Conservation (phyloP, 2,329 filamentous ascomycete species). For the Fusarium luffae region DNA sequence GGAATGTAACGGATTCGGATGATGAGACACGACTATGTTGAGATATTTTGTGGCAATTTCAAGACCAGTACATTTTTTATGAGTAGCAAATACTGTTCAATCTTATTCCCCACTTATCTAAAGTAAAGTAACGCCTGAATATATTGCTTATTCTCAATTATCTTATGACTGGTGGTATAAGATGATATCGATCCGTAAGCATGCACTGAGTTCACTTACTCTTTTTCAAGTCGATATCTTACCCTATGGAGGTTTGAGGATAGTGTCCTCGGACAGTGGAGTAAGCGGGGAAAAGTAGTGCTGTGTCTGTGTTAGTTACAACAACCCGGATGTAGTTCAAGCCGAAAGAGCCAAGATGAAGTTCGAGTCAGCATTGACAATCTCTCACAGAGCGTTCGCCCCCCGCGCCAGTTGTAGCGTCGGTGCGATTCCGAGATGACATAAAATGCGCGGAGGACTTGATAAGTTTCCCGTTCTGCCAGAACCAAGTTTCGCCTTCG, state of each 20-base stretch:
- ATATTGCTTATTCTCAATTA: background rate
- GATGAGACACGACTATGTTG: background rate
- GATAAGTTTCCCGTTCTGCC: background rate
- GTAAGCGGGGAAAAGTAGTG: too few species aligned
- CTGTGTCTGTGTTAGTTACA: too few species aligned
- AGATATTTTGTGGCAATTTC: background rate
- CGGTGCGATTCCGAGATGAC: background rate
- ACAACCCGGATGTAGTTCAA: too few species aligned
- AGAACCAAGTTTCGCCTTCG: background rate
- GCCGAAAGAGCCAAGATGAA: too few species aligned
- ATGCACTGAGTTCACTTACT: background rate
- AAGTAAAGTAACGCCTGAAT: fast-evolving
- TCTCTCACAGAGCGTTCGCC: too few species aligned
- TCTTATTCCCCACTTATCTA: background rate
- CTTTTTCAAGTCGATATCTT: background rate
- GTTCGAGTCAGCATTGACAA: background rate
- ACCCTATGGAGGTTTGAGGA: background rate
- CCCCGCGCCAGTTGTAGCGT: too few species aligned
- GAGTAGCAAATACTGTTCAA: background rate
- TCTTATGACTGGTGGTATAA: background rate
- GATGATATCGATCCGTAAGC: background rate
- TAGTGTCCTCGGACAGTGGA: too few species aligned
- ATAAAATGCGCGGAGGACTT: background rate
- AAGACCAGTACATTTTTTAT: background rate
- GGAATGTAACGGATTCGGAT: conserved; percentile 39